Evolutionary conservation across 176 grass and related monocot genomes (phyloP).

Genomic region (Melocanna baccifera): DNA sequence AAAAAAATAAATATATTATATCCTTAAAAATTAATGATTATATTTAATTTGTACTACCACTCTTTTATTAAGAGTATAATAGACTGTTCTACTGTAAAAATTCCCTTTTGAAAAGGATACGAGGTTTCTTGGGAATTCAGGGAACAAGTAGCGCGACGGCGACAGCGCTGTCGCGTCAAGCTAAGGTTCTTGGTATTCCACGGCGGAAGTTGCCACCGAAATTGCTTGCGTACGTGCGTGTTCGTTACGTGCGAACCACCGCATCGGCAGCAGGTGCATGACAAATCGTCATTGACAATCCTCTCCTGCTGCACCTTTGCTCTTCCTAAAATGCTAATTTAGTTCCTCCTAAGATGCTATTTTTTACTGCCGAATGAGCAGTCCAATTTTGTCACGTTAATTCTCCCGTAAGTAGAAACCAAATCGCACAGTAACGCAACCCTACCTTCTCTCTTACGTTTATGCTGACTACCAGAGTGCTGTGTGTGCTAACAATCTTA

Average conservation of each 20-base stretch:
- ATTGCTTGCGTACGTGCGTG: neutral
- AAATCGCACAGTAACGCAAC: neutral
- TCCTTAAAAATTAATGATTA: too few species aligned
- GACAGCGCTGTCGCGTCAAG: slow-evolving; percentile 5
- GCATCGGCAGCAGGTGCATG: neutral
- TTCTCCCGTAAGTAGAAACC: neutral
- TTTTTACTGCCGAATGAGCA: neutral
- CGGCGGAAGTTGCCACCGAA: neutral
- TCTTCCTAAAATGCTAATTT: neutral
- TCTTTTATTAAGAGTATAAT: too few species aligned
- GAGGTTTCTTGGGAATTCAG: slow-evolving; percentile 2
- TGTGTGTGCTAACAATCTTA: neutral
- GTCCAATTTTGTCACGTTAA: neutral
- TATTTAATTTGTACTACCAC: too few species aligned
- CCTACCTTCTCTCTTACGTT: neutral
- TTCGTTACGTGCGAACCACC: slow-evolving; percentile 11
- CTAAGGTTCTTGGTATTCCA: neutral
- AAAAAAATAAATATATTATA: too few species aligned
- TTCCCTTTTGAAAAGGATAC: neutral
- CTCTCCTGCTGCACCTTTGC: neutral
- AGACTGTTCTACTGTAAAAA: too few species aligned
- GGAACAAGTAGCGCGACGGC: neutral
- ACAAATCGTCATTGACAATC: too few species aligned
- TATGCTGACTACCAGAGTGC: neutral
- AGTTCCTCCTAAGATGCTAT: neutral